Percentiles rank a stretch among this genome's conserved stretches.
These are phyloP conservation scores for Sporothrix pseudoabietina DNA, from an alignment of 2,329 filamentous ascomycete species.

Conservation along the genomic window DNA sequence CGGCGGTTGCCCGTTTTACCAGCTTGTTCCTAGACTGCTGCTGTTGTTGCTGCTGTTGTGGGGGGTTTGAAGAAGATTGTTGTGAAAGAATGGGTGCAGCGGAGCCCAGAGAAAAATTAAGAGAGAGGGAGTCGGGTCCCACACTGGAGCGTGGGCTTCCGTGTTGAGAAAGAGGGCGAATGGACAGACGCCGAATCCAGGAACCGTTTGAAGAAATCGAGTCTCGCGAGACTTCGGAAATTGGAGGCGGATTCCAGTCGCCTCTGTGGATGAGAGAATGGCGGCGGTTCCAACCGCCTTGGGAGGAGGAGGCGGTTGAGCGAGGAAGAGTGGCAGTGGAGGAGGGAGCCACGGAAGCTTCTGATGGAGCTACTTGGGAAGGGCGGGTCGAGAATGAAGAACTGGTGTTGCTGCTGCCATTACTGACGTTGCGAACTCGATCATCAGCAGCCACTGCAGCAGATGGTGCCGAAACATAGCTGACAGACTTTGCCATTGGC, in stretches of 20 bases:
- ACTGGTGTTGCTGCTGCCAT: slow-evolving; percentile 37
- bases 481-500: slow-evolving; percentile 49
- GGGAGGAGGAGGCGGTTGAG: slow-evolving; percentile 44
- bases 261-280: slow-evolving; percentile 48
- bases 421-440: slow-evolving; percentile 39
- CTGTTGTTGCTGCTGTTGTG: slow-evolving; percentile 47
- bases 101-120: slow-evolving; percentile 68
- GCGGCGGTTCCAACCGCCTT: slow-evolving; percentile 47
- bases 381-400: slow-evolving; percentile 31
- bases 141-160: slow-evolving; percentile 66
- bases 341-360: slow-evolving; percentile 37
- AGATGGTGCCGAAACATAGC: slow-evolving; percentile 38
- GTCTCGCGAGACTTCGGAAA: slow-evolving; percentile 54
- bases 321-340: slow-evolving; percentile 39
- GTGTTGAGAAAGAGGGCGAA: slow-evolving; percentile 65
- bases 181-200: slow-evolving; percentile 74
- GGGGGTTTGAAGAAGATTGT: slow-evolving; percentile 40
- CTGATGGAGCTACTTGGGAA: slow-evolving; percentile 32
- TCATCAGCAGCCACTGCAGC: slow-evolving; percentile 16
- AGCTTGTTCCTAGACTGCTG: slow-evolving; percentile 70
- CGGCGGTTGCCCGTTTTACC: slow-evolving; percentile 70
- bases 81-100: slow-evolving; percentile 62
- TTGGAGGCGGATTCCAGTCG: slow-evolving; percentile 45
- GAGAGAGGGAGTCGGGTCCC: slow-evolving; percentile 65
- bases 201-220: slow-evolving; percentile 65